Evolutionary conservation across 2,329 filamentous ascomycete species (phyloP).

Genomic region (Zelopaecilomyces penicillatus): DNA sequence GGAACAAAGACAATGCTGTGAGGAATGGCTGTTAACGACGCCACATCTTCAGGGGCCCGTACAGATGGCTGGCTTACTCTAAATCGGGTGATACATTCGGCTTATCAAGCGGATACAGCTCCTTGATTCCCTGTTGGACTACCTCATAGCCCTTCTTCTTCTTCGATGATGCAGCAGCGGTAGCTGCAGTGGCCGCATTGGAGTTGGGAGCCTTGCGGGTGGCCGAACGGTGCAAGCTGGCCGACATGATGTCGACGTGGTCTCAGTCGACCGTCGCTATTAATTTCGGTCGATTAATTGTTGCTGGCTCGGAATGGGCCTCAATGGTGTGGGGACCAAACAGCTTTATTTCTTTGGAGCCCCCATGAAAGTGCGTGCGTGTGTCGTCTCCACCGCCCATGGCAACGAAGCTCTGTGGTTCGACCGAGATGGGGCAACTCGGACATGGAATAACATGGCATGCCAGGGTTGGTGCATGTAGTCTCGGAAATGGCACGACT

Average conservation of each 20-base stretch:
- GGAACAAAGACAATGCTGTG: constrained; percentile 33
- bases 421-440: too few species aligned
- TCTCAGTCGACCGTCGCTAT: too few species aligned
- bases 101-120: constrained; percentile 25
- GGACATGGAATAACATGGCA: too few species aligned
- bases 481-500: too few species aligned
- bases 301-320: neutral
- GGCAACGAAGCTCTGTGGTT: too few species aligned
- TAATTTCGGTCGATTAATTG: too few species aligned
- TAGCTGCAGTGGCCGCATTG: neutral
- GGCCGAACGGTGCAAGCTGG: constrained; percentile 8
- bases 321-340: neutral
- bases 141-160: constrained; percentile 26
- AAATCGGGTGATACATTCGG: constrained; percentile 23
- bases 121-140: constrained; percentile 30
- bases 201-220: constrained; percentile 4
- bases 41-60: neutral
- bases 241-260: neutral
- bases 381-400: too few species aligned
- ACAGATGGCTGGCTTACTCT: constrained; percentile 16
- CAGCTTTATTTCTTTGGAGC: neutral
- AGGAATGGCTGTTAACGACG: neutral
- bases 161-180: constrained; percentile 8
- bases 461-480: too few species aligned
- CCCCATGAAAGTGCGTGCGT: too few species aligned